Evolutionary conservation across 2,329 filamentous ascomycete genomes (phyloP).

Genomic region (Phoma sp.): DNA sequence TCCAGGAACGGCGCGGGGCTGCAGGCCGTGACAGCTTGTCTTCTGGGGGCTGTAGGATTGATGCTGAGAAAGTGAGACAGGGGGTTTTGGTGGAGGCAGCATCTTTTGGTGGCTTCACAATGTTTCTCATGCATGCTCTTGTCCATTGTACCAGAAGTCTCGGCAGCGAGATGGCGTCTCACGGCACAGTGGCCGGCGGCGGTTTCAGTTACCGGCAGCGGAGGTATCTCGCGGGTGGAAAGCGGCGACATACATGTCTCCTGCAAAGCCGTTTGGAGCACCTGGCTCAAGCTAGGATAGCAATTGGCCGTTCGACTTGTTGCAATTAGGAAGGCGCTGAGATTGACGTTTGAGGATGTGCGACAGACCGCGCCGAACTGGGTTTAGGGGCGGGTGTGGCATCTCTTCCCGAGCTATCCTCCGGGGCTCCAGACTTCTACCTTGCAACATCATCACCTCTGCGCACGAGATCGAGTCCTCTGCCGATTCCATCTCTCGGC

Average conservation of each 20-base stretch:
- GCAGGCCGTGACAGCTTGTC: not conserved
- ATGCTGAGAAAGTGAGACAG: too few relatives aligned
- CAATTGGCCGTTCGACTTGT: not conserved
- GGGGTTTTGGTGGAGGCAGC: too few relatives aligned
- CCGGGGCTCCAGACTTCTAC: conserved; percentile 11
- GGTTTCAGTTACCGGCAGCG: conserved; percentile 1
- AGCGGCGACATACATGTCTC: not conserved
- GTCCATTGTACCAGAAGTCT: not conserved
- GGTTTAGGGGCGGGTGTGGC: conserved; percentile 6
- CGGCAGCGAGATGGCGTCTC: not conserved
- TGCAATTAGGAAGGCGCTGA: conserved; percentile 4
- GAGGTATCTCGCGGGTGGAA: not conserved
- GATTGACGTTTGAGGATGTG: conserved; percentile 4
- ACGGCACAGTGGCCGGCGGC: not conserved
- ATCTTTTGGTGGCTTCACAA: too few relatives aligned
- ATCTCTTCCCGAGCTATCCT: conserved; percentile 8
- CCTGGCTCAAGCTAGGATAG: not conserved
- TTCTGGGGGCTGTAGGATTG: too few relatives aligned
- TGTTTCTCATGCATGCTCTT: not conserved
- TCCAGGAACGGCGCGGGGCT: not conserved
- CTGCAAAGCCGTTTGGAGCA: not conserved
- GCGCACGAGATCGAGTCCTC: not conserved
- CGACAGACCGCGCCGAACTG: not conserved
- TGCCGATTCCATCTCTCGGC: conserved; percentile 1
- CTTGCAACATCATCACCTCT: conserved; percentile 3